These are phyloP conservation scores for Myxozyma sirexii DNA, from an alignment of 805 yeast species.

Conservation along the genomic window DNA sequence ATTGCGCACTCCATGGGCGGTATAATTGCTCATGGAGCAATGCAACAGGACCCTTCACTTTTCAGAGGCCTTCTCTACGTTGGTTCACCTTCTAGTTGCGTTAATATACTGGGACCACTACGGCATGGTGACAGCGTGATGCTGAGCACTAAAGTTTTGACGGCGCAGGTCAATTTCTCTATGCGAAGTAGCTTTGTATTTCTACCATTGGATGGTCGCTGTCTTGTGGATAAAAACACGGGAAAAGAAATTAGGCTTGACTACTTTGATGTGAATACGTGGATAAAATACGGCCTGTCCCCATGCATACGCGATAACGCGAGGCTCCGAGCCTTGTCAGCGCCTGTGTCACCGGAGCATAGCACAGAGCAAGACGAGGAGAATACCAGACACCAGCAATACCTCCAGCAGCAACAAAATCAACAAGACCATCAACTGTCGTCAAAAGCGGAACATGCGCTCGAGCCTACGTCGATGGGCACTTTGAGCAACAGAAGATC, in stretches of 20 bases:
- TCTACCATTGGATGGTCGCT: slow-evolving; percentile 72
- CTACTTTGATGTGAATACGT: slow-evolving; percentile 75
- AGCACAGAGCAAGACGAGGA: background rate
- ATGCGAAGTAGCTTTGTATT: slow-evolving; percentile 85
- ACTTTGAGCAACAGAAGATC: background rate
- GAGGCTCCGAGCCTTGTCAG: background rate
- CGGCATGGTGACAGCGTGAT: slow-evolving; percentile 80
- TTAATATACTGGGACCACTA: slow-evolving; percentile 83
- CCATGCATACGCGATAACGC: slow-evolving; percentile 58
- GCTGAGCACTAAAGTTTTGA: slow-evolving; percentile 69
- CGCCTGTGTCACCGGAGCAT: background rate
- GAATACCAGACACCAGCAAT: background rate
- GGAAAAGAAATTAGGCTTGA: slow-evolving; percentile 65
- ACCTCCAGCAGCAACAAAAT: background rate
- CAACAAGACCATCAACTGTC: background rate
- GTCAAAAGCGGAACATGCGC: background rate
- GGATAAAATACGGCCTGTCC: slow-evolving; percentile 75
- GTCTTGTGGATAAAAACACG: slow-evolving; percentile 65
- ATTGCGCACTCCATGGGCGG: slow-evolving; percentile 98
- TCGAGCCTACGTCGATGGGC: slow-evolving; percentile 2
- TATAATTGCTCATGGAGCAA: slow-evolving; percentile 73
- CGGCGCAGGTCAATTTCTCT: slow-evolving; percentile 81
- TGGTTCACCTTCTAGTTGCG: slow-evolving; percentile 82
- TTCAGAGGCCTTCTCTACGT: slow-evolving; percentile 78
- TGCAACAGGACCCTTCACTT: slow-evolving; percentile 66